A percentile compares a stretch with the other conserved stretches of the same genome.
phyloP scores from a whole-genome alignment of 2,329 filamentous ascomycete genomes.

The Sporothrix humicola region DNA sequence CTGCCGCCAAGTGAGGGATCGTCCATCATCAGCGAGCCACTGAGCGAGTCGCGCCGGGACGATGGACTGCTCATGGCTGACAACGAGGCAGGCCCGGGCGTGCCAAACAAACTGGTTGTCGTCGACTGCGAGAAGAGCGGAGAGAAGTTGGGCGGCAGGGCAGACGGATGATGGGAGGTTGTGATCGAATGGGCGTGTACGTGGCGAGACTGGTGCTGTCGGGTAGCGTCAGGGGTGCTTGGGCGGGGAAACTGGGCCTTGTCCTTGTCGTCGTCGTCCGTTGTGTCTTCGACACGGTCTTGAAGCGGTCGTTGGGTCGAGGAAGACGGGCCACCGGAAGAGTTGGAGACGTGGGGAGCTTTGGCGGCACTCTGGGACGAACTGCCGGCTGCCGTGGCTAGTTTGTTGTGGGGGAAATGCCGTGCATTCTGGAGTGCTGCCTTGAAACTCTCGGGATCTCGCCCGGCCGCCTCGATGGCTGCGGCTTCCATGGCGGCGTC shows the following conservation, averaged over 20 bases:
- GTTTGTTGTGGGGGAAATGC: conserved; percentile 25
- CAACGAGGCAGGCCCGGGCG: conserved; percentile 47
- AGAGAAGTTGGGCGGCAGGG: conserved; percentile 19
- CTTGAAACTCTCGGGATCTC: conserved; percentile 44
- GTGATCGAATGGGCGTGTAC: conserved; percentile 27
- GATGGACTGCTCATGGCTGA: conserved; percentile 54
- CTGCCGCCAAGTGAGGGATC: conserved; percentile 39
- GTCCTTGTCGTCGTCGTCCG: conserved; percentile 15
- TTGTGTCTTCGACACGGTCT: conserved; percentile 11
- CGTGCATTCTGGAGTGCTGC: conserved; percentile 38
- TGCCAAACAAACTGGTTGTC: conserved; percentile 52
- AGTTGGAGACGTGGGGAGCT: too few species aligned
- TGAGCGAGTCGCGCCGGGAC: conserved; percentile 58
- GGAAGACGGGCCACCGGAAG: neutral
- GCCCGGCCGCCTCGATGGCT: conserved; percentile 43
- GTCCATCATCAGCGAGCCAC: conserved; percentile 54
- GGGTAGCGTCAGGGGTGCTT: neutral
- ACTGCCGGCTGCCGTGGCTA: conserved; percentile 3
- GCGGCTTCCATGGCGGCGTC: conserved; percentile 48
- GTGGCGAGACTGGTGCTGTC: conserved; percentile 33
- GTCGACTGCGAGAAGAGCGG: conserved; percentile 49
- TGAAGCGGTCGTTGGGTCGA: neutral
- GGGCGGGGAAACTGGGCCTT: neutral
- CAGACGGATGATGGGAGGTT: conserved; percentile 1
- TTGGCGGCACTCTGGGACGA: neutral